Percentiles rank a stretch among this genome's conserved stretches.
These are phyloP conservation scores for Papiliotrema fonsecae DNA, from an alignment of 1,284 basidiomycete species.

Conservation along the genomic window DNA sequence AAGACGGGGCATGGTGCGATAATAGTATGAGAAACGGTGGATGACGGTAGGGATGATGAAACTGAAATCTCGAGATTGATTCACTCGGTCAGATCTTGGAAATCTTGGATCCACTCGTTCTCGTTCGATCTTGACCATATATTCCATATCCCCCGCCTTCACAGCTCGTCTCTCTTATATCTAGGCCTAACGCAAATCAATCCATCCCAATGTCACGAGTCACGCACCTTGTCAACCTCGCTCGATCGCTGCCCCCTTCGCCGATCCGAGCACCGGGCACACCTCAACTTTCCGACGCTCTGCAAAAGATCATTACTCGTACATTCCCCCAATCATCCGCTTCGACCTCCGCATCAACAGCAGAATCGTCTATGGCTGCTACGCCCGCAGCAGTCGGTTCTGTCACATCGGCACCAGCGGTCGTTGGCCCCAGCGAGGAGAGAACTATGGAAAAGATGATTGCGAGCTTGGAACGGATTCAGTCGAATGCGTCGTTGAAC, in stretches of 20 bases:
- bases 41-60: background rate
- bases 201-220: constrained; percentile 11
- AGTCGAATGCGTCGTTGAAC: constrained; percentile 16
- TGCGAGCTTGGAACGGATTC: constrained; percentile 19
- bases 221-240: constrained; percentile 21
- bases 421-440: constrained; percentile 12
- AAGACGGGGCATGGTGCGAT: background rate
- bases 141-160: background rate
- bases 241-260: constrained; percentile 32
- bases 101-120: background rate
- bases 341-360: constrained; percentile 8
- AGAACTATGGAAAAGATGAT: constrained; percentile 17
- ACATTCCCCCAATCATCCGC: constrained; percentile 18
- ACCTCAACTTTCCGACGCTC: constrained; percentile 36
- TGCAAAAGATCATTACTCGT: constrained; percentile 30
- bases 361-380: constrained; percentile 5
- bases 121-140: background rate
- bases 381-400: background rate
- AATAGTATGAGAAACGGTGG: background rate
- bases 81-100: background rate
- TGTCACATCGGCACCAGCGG: constrained; percentile 1
- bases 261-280: constrained; percentile 31
- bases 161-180: background rate
- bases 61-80: background rate
- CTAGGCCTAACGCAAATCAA: background rate